Evolutionary conservation across 2,329 filamentous ascomycete species (phyloP), one percentile per base, ranked within the genome.

Genomic region (Ophiocordyceps sinensis): DNA sequence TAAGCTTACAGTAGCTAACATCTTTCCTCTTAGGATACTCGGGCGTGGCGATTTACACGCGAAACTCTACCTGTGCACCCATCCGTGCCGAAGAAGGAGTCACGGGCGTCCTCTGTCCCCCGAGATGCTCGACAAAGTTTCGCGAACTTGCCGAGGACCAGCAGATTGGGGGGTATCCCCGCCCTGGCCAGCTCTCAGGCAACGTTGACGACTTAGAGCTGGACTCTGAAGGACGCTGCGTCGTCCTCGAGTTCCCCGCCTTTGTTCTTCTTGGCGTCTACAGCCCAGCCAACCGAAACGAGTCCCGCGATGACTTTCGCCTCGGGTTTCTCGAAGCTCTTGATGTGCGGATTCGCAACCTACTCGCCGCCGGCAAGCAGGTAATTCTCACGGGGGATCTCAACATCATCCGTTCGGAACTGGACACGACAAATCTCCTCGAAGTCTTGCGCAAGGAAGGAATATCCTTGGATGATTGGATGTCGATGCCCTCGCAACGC

Each of bases 191-290:
- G 53, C 68, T 94, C 2, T 64, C 69, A 0, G 66, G 70, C 11
- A 56, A 61, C 1, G 61, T 86, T 5, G 85, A 94, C 52, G 77
- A 85, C 35, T 67, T 71, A 2, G 71, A 71, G 1, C 73, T 96
- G 8, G 91, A 98, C 57, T 84, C 85, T 0, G 91, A 98, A 65
- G 91, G 91, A 1, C 81, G 91, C 38, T 94, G 87, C 51, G 77
- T 96, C 8, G 71, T 94, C 36, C 70, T 98, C 4, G 91, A 96
- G 55, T 96, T 98, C 50, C 85, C 87, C 0, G 88, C 86, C 3
- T 96, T 98, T 57, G 86, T 98, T 5, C 72, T 98, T 14, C 75
- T 98, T 39, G 91, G 89, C 4, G 81, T 93, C 2, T 96, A 98
- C 62, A 85, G 84, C 51, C 91, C 91, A 11, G 91, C 89, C 19